A percentile compares a stretch with the other conserved stretches of the same genome.
phyloP scores from a whole-genome alignment of 345 rosid species.

The Gossypium arboreum region DNA sequence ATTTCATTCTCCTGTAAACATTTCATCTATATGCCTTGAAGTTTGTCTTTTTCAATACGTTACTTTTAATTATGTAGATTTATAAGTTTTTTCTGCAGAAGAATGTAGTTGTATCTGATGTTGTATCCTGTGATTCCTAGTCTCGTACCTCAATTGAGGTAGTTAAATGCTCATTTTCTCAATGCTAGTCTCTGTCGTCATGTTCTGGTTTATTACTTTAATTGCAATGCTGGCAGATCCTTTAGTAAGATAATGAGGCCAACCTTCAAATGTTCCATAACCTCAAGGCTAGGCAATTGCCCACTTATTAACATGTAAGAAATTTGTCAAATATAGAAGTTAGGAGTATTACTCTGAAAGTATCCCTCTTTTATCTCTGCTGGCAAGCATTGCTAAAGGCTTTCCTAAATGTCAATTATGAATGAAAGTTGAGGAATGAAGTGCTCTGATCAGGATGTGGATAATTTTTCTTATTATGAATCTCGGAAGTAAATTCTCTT shows the following conservation, averaged over 20 bases:
- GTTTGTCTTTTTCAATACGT: background rate
- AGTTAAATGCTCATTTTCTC: constrained; percentile 1
- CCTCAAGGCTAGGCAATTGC: background rate
- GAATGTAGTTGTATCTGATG: background rate
- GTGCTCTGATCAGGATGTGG: background rate
- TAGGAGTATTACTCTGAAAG: background rate
- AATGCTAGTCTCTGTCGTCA: background rate
- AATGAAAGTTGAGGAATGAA: background rate
- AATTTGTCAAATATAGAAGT: background rate
- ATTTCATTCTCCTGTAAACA: constrained; percentile 9
- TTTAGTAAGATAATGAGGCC: background rate
- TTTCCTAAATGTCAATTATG: background rate
- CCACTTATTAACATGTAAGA: background rate
- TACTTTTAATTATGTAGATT: background rate
- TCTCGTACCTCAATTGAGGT: background rate
- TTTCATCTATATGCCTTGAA: constrained; percentile 9
- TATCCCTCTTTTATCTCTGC: background rate
- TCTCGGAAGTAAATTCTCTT: background rate
- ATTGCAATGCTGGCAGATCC: background rate
- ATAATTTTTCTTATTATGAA: background rate
- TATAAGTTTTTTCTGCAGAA: background rate
- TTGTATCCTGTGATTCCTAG: background rate
- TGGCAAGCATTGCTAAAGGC: background rate
- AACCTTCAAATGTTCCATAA: background rate
- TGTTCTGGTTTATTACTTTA: constrained; percentile 1